These are phyloP conservation scores for Euphrasia arctica DNA, from an alignment of 305 asterid species.

Conservation along the genomic window DNA sequence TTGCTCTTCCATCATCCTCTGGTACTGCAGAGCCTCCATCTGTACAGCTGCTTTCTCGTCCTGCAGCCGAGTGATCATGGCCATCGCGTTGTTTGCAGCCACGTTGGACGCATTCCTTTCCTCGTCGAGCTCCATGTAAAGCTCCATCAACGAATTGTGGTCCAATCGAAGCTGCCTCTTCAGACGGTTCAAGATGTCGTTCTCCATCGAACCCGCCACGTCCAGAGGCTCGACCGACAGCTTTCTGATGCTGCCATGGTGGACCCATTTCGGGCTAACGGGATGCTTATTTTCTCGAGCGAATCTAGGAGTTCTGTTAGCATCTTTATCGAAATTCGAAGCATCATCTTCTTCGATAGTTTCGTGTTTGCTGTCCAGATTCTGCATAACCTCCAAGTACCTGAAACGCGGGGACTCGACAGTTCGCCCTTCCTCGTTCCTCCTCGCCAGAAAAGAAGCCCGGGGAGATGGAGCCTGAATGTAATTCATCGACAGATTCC, in stretches of 20 bases:
- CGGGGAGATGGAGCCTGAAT: conserved; percentile 47
- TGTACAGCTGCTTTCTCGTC: conserved; percentile 91
- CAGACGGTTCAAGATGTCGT: conserved; percentile 44
- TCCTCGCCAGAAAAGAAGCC: conserved; percentile 38
- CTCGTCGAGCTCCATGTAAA: conserved; percentile 82
- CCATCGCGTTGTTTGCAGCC: conserved; percentile 95
- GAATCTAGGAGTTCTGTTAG: conserved; percentile 49
- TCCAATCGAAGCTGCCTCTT: conserved; percentile 61
- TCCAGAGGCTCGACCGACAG: conserved; percentile 39
- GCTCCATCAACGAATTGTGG: conserved; percentile 56
- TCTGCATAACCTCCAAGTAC: conserved; percentile 52
- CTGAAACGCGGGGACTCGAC: conserved; percentile 47
- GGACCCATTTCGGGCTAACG: no score
- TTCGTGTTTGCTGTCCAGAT: conserved; percentile 46
- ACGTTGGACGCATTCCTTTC: conserved; percentile 83
- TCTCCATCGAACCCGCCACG: conserved; percentile 21
- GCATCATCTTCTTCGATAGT: conserved; percentile 41
- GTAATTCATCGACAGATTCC: conserved; percentile 48
- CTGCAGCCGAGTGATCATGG: conserved; percentile 85
- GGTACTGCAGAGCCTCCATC: conserved; percentile 94
- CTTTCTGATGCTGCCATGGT: conserved; percentile 20
- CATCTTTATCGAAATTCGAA: conserved; percentile 23
- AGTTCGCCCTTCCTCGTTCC: conserved; percentile 42
- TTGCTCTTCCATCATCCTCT: conserved; percentile 96
- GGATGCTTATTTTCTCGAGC: conserved; percentile 45